Conservation (phyloP, 2,329 filamentous ascomycete species). For the Calonectria fujianensis region DNA sequence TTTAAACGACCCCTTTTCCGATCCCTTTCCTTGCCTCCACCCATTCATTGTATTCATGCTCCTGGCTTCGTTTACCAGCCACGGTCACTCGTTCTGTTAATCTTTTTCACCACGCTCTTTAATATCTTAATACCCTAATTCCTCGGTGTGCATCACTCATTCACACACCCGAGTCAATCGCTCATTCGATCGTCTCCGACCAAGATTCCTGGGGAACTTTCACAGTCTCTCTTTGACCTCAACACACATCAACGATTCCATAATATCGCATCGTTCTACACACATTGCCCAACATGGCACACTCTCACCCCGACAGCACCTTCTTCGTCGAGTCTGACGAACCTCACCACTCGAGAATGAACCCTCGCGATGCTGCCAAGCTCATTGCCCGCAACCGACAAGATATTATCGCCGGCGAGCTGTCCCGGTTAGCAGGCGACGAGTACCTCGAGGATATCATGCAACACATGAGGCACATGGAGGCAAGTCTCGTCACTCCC, state of each 20-base stretch:
- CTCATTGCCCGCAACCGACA: constrained; percentile 88
- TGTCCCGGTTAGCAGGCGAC: constrained; percentile 88
- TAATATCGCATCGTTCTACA: constrained; percentile 34
- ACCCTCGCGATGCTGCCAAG: constrained; percentile 84
- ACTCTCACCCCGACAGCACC: constrained; percentile 64
- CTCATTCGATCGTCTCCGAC: constrained; percentile 66
- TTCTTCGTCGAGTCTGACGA: constrained; percentile 76
- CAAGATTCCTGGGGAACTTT: constrained; percentile 73
- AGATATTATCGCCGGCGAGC: constrained; percentile 90
- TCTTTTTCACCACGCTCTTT: constrained; percentile 73
- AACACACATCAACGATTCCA: constrained; percentile 50
- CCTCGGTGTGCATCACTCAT: constrained; percentile 63
- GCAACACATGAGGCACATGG: constrained; percentile 96
- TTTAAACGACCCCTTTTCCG: constrained; percentile 68
- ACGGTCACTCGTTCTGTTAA: constrained; percentile 74
- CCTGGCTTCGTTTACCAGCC: constrained; percentile 68
- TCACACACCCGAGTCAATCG: constrained; percentile 50
- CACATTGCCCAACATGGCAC: constrained; percentile 67
- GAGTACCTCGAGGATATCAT: constrained; percentile 97
- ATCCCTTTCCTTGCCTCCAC: constrained; percentile 63
- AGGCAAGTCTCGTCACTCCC: constrained; percentile 71
- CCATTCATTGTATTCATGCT: constrained; percentile 62
- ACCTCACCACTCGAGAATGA: constrained; percentile 73
- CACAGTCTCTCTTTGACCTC: constrained; percentile 67
- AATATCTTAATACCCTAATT: constrained; percentile 74